Evolutionary conservation across 139 green algal species (phyloP).

Genomic region (Gonium pectorale): DNA sequence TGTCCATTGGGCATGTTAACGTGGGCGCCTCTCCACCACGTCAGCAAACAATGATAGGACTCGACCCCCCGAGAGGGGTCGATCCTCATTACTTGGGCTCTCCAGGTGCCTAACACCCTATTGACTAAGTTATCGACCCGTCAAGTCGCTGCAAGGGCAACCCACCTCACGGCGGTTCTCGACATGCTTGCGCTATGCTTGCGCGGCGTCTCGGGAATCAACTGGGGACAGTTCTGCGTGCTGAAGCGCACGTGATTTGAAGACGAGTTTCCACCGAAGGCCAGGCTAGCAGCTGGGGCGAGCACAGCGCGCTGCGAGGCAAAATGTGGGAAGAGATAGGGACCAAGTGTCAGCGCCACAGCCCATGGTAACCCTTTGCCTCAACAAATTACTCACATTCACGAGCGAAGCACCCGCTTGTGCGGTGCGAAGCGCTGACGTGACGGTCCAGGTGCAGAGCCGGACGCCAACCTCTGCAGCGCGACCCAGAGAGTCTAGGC

Average conservation of each 20-base stretch:
- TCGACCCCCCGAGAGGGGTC: too few relatives aligned
- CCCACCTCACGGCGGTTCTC: too few relatives aligned
- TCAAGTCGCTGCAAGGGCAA: too few relatives aligned
- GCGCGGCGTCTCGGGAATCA: neutral
- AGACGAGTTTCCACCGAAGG: conserved; percentile 1
- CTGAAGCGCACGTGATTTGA: neutral
- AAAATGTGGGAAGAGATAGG: neutral
- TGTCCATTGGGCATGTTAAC: too few relatives aligned
- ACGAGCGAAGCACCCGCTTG: neutral
- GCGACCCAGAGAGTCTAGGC: conserved; percentile 1
- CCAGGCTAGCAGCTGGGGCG: neutral
- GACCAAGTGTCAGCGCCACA: neutral
- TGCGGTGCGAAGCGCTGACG: neutral
- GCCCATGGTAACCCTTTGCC: neutral
- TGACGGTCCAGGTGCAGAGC: neutral
- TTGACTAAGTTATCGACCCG: too few relatives aligned
- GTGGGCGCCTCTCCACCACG: too few relatives aligned
- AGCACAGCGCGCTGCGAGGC: conserved; percentile 18
- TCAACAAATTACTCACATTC: conserved; percentile 10
- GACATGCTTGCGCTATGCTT: too few relatives aligned
- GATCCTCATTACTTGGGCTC: too few relatives aligned
- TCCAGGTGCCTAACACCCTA: too few relatives aligned
- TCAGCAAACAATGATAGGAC: too few relatives aligned
- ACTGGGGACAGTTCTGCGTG: conserved; percentile 12
- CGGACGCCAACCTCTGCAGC: neutral